Base-by-base conservation (phyloP, 164 flowering plant species). In the Magnolia changhungtana region DNA sequence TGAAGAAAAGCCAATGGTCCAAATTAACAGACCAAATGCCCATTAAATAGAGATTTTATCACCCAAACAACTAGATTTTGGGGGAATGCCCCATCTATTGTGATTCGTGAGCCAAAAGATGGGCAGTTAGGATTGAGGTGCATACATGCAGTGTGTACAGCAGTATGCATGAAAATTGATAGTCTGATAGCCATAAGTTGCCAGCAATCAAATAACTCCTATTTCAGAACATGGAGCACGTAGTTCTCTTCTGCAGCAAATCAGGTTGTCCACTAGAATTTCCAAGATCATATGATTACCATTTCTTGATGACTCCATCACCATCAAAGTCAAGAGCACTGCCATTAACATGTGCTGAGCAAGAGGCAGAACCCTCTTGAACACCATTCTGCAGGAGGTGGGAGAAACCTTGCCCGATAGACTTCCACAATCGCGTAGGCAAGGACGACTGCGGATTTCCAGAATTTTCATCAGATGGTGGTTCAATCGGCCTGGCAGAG, bases 321-420 rank as follows among this genome's bases (percentile, higher is more conserved):
- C 45, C 70, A n/a, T 81, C 87, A 73, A 77, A 80, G 64, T 84
- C 85, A 79, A 83, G 78, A 51, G 50, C 69, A 58, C 21, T 63
- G 24, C 84, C 87, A 76, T 87, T 88, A 50, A 55, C 80, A 77
- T 80, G 80, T 49, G 72, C 58, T 66, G 85, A 67, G 74, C 7
- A 37, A 51, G 84, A 63, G 27, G n/a, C 50, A 63, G 89, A 80
- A 79, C 78, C 77, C 31, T 88, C 95, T 73, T 89, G 92, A 37
- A 37, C 45, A 5, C 45, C 45, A 58, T 83, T 83, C 77, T 83
- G 84, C 74, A 90, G 72, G 63, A 94, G 82, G 50, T 86, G 49
- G 67, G 97, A 85, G 75, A 92, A 87, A 1, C 98, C 92, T 76
- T 88, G 91, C 74, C 95, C 98, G 69, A 93, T 71, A n/a, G 98